A percentile compares a stretch with the other conserved stretches of the same genome.
Conservation (phyloP, 495 filamentous ascomycete genomes). For the Friedmanniomyces endolithicus region DNA sequence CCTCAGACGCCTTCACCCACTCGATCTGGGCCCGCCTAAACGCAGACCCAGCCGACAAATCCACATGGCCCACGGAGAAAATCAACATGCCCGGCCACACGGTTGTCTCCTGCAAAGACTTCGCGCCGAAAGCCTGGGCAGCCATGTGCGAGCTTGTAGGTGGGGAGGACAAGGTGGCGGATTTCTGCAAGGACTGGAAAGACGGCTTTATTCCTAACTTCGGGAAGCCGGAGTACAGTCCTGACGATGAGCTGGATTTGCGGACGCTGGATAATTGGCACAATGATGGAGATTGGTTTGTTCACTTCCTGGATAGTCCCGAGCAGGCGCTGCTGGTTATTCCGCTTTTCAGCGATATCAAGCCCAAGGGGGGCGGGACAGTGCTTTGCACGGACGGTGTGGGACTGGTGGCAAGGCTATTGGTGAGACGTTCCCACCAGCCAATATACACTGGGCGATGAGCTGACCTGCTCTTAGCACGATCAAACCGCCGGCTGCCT, state of each 20-base stretch:
- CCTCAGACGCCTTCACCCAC: slow-evolving; percentile 6
- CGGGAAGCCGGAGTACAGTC: slow-evolving; percentile 1
- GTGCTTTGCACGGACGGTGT: slow-evolving; percentile 9
- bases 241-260: slow-evolving; percentile 7
- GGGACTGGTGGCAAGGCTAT: background rate
- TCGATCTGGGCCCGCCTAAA: slow-evolving; percentile 3
- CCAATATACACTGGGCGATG: background rate
- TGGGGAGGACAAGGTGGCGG: slow-evolving; percentile 7
- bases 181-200: slow-evolving; percentile 4
- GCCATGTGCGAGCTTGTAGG: slow-evolving; percentile 7
- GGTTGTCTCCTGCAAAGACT: slow-evolving; percentile 4
- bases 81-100: slow-evolving; percentile 8
- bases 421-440: background rate
- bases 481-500: slow-evolving; percentile 5
- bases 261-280: slow-evolving; percentile 11
- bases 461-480: background rate
- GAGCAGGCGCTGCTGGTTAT: slow-evolving; percentile 12
- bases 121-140: slow-evolving; percentile 9
- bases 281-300: slow-evolving; percentile 12
- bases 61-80: slow-evolving; percentile 13
- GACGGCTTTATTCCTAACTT: slow-evolving; percentile 7
- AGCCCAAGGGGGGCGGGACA: slow-evolving; percentile 11
- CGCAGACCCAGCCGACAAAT: slow-evolving; percentile 11
- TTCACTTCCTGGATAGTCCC: slow-evolving; percentile 8
- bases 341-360: slow-evolving; percentile 12